Percentiles rank a stretch among this genome's conserved stretches.
These are phyloP conservation scores for Pelargonium australe DNA, from an alignment of 441 rosid species.

Conservation along the genomic window DNA sequence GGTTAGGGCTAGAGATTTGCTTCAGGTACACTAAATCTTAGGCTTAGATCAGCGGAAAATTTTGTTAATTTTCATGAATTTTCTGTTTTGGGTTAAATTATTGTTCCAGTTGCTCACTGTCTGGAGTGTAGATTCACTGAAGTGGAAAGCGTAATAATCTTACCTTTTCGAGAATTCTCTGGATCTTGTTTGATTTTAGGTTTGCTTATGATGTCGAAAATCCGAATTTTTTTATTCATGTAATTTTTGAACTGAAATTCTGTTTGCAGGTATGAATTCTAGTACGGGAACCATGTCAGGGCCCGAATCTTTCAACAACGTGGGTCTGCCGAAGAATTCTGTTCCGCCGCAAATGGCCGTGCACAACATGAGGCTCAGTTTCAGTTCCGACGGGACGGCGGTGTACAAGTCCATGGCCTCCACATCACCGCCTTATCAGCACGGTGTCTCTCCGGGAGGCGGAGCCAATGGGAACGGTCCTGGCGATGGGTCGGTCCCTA, in stretches of 20 bases:
- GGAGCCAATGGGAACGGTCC: slow-evolving; percentile 16
- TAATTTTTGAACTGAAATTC: too few species aligned
- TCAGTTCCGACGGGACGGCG: slow-evolving; percentile 41
- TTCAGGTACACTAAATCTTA: not conserved
- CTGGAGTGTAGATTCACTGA: not conserved
- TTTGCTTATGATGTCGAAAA: not conserved
- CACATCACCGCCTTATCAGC: slow-evolving; percentile 42
- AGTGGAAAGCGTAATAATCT: not conserved
- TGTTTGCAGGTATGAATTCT: not conserved
- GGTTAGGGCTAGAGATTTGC: slow-evolving; percentile 16
- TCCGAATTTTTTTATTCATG: too few species aligned
- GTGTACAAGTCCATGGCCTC: slow-evolving; percentile 44
- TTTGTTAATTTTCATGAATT: not conserved
- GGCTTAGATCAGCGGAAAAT: not conserved
- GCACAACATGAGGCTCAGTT: slow-evolving; percentile 63
- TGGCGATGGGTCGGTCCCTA: slow-evolving; percentile 19
- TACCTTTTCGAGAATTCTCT: not conserved
- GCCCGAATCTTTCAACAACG: slow-evolving; percentile 43
- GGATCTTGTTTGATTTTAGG: not conserved
- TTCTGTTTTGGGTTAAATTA: not conserved
- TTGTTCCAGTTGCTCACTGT: not conserved
- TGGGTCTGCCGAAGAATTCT: slow-evolving; percentile 29
- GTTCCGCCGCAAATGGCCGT: slow-evolving; percentile 34
- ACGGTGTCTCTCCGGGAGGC: slow-evolving; percentile 7
- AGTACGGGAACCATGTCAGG: slow-evolving; percentile 42